phyloP scores from a whole-genome alignment of 139 green algal genomes.

The Chara braunii region DNA sequence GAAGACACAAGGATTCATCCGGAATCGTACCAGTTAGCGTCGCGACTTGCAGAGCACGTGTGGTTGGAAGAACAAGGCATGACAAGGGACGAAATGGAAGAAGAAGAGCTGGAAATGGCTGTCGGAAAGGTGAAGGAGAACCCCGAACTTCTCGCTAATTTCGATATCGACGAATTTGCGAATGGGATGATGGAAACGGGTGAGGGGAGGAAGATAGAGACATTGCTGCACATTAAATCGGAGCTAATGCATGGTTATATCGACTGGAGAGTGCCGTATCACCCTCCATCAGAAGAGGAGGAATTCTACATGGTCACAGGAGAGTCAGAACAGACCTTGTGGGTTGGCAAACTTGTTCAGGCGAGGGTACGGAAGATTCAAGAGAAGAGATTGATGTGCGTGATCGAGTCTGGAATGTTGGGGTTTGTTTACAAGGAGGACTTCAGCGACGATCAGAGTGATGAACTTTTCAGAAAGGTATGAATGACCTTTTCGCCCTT shows the following conservation, averaged over 20 bases:
- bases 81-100: too few species aligned
- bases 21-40: too few species aligned
- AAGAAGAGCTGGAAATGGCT: too few species aligned
- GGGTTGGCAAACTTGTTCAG: conserved; percentile 23
- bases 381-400: conserved; percentile 10
- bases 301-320: conserved; percentile 33
- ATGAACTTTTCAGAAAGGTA: neutral
- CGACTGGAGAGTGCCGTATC: conserved; percentile 24
- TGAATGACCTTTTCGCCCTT: too few species aligned
- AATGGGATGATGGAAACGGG: too few species aligned
- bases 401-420: conserved; percentile 24
- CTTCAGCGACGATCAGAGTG: conserved; percentile 17
- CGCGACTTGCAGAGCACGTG: too few species aligned
- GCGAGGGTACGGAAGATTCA: conserved; percentile 12
- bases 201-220: conserved; percentile 1
- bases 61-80: too few species aligned
- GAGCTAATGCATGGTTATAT: conserved; percentile 27
- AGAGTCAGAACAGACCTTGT: conserved; percentile 17
- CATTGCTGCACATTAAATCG: conserved; percentile 21
- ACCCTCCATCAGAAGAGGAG: conserved; percentile 15
- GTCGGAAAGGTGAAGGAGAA: too few species aligned
- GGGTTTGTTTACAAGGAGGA: conserved; percentile 22
- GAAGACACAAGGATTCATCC: conserved; percentile 76
- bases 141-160: conserved; percentile 9
- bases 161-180: conserved; percentile 20